A percentile compares a stretch with the other conserved stretches of the same genome.
These are phyloP conservation scores for Smallanthus sonchifolius DNA, from an alignment of 129 eudicot genomes.

Conservation along the genomic window DNA sequence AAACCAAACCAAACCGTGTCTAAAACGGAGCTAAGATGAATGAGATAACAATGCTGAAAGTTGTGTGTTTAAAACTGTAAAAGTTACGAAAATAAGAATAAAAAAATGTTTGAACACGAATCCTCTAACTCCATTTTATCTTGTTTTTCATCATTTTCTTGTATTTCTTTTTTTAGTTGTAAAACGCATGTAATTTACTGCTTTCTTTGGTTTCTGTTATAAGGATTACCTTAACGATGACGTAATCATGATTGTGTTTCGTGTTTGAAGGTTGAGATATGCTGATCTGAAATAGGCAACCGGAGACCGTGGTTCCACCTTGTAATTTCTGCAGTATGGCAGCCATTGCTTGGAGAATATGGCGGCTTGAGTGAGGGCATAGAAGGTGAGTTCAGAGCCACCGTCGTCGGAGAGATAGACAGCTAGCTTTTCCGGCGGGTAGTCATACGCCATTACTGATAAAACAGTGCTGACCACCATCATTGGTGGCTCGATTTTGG, in stretches of 20 bases:
- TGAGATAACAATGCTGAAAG: too few relatives aligned
- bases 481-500: conserved; percentile 70
- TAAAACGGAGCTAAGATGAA: too few relatives aligned
- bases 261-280: conserved; percentile 10
- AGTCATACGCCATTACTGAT: conserved; percentile 77
- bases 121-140: too few relatives aligned
- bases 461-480: conserved; percentile 79
- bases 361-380: conserved; percentile 67
- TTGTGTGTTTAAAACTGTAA: too few relatives aligned
- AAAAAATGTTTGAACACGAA: too few relatives aligned
- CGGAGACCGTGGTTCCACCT: conserved; percentile 63
- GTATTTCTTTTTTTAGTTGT: too few relatives aligned
- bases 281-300: conserved; percentile 50
- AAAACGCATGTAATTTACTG: too few relatives aligned
- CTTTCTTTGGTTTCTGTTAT: too few relatives aligned
- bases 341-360: conserved; percentile 64
- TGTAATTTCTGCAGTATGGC: conserved; percentile 64
- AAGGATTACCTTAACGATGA: conserved; percentile 39
- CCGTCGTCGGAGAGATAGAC: conserved; percentile 85
- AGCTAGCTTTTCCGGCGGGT: conserved; percentile 63
- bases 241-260: conserved; percentile 31
- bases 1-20: too few relatives aligned
- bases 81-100: too few relatives aligned
- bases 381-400: conserved; percentile 66
- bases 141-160: too few relatives aligned